Base-by-base conservation (phyloP, 163 green algal species). In the Scenedesmus sp. region DNA sequence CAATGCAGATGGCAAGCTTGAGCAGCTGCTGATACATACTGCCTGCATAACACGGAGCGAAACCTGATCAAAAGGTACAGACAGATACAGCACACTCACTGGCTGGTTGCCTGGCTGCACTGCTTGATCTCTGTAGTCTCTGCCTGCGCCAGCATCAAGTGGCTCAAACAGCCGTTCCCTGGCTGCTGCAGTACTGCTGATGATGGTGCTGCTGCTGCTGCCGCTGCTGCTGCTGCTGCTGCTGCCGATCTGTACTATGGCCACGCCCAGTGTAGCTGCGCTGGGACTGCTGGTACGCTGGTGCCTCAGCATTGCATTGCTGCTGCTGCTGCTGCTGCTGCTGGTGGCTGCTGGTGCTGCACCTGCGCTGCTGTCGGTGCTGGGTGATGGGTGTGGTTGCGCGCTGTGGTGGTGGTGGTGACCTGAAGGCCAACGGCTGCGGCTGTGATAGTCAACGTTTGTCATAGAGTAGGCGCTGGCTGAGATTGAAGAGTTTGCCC, bases 161-260 rank as follows among this genome's bases (percentile, higher is more conserved):
- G 65, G 65, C 30, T 76, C 65, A 76, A 76, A 76, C 65, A 76
- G 9, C 30, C 65, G 65, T 4, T 76, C 65, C 30, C 65, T 40
- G 30, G 40, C 65, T 76, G 65, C 65, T 42, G 59, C 46, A 42
- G 33, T 30, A 33, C 85, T 90, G 42, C 56, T 70, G 42, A 70
- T 35, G 68, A 68, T 73, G 26, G 40, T 89, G 83, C 56, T 81
- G 61, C 79, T 37, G 43, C 49, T 86, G 80, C 49, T 86, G 49
- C 56, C n/a, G 42, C 85, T 35, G 68, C 85, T 73, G 26, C 61
- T 89, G 83, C 56, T 81, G 61, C 79, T 37, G 43, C 49, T 86
- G 80, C 49, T 86, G 49, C 49, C n/a, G 43, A n/a, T 40, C 65
- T 40, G 65, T 76, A 40, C 65, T 40, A 76, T 30, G 2, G 65